Evolutionary conservation across 1,284 basidiomycete genomes (phyloP), one percentile per base, ranked within the genome.

Genomic region (Boletellus deceptivus): DNA sequence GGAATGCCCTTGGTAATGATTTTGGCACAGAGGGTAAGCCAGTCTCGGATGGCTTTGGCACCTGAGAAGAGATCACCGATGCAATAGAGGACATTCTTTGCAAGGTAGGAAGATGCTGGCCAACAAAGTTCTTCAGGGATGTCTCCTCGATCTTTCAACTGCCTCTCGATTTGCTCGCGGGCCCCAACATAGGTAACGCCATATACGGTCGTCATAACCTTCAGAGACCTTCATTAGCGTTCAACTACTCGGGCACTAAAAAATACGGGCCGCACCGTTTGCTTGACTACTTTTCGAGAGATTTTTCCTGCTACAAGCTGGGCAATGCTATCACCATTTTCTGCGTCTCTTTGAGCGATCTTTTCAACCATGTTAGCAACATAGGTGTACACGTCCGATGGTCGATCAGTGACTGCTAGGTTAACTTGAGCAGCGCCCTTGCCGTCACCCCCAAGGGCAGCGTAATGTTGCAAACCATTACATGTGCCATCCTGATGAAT

Each of bases 201-300:
- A 68, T 99, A 99, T 34, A 99, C 97, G 10, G 97, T 99, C 0
- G 97, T 99, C 97, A 99, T 99, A 60, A 98, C 92, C 82, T 87
- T 56, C 40, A 11, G 33, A 8, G 24, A 29, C 31, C 27, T 33
- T 3, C 3, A 27, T 61, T 20, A 52, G 46, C 13, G 57, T 52
- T 17, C 22, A 20, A 27, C 29, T n/a, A 45, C 7, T 34, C 17
- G 35, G 24, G 43, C 11, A n/a, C 44, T 17, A 9, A 41, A 49
- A 31, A 36, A 16, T 33, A 47, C 45, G 11, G 24, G 42, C 42
- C 39, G 73, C 37, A 88, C 91, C 17, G 96, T 98, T 75, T 99
- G 96, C 78, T 99, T 99, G 60, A 99, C 96, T 22, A 98, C 88
- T 72, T 99, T 99, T 43, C 97, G 76, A 7, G 92, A 80, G 39